Evolutionary conservation across 1,284 basidiomycete genomes (phyloP), one percentile per base, ranked within the genome.

Genomic region (Vanrija humicola): DNA sequence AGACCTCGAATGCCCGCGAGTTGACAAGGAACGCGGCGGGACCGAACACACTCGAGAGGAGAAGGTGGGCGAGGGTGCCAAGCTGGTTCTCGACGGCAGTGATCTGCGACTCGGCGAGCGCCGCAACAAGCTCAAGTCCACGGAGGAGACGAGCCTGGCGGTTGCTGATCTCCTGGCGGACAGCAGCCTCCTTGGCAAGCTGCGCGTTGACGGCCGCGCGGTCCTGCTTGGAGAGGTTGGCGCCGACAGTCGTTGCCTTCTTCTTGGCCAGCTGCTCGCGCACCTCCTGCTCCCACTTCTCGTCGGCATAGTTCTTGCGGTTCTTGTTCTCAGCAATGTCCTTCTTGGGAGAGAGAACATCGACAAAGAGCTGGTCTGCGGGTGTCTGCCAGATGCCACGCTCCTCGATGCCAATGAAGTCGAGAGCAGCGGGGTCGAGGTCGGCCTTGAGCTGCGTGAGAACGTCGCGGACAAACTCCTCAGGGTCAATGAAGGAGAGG

Each of bases 221-320:
- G 55, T 95, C 90, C 61, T 88, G 85, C 70, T 93, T 96, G 2
- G 88, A 89, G 3, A 96, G 73, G 5, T 81, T 81, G 26, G 65
- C 67, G 12, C 59, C 62, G 5, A 77, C 75, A 1, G 79, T 67
- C 2, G 77, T 74, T 0, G 80, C 74, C 64, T 80, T 88, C 78
- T 94, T 94, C 59, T 79, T 83, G 7, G 88, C 87, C 0, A 96
- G 79, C 0, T 87, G 85, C 64, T 88, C 87, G 10, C 92, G 84
- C n/a, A 95, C 79, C 61, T 97, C 91, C 28, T 86, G 87, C 63
- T 98, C 94, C 93, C 93, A 98, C 66, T 89, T 87, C 14, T 89
- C 86, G 25, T 93, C 86, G 44, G 89, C 90, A 14, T 88, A 84
- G 58, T 86, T 87, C 64, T 94, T 95, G 38, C 90, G 87, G 72